Evolutionary conservation across 108 stramenopile genomes (phyloP), one percentile per base, ranked within the genome.

Genomic region (Cylindrotheca closterium): DNA sequence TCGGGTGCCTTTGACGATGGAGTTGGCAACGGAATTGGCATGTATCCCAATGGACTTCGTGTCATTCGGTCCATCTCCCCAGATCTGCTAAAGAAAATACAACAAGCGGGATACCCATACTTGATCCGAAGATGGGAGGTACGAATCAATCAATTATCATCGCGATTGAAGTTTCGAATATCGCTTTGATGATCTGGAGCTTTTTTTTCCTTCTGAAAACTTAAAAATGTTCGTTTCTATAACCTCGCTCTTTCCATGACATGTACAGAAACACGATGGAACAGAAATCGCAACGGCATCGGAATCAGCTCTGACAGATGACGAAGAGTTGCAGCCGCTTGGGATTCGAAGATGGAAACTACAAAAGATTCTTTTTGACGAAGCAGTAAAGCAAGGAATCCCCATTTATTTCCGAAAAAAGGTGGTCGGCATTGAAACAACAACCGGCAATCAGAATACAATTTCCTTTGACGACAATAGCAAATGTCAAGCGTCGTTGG

Each of bases 21-120:
- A 23, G 82, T 82, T 22, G 86, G 86, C 1, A 79, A 77, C 0
- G 86, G 72, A 33, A 82, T 88, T 27, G 83, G 87, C 0, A 62
- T 88, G 56, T 88, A 85, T 47, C 69, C 87, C 67, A 88, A 88
- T 45, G 87, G 83, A 2, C 46, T 88, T 0, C 69, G 87, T 12
- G 87, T 85, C 1, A 28, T 88, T 50, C 74, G 71, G 17, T 67
- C 81, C 1, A 73, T 70, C 17, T 46, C 65, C 50, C 70, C 81
- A 22, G 24, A 56, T 2, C 59, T 87, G 10, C 24, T 87, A 15
- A 2, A 27, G 0, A 23, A 56, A 2, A 68, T 85, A 4, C 68
- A 72, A 1, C 37, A 48, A 8, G 69, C 69, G 52, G 87, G 87
- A 48, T 81, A 75, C 48, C 79, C 79, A 18, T 88, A 88, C 64